These are phyloP conservation scores for Chenopodium album DNA, from an alignment of 148 eudicot genomes.

Conservation along the genomic window DNA sequence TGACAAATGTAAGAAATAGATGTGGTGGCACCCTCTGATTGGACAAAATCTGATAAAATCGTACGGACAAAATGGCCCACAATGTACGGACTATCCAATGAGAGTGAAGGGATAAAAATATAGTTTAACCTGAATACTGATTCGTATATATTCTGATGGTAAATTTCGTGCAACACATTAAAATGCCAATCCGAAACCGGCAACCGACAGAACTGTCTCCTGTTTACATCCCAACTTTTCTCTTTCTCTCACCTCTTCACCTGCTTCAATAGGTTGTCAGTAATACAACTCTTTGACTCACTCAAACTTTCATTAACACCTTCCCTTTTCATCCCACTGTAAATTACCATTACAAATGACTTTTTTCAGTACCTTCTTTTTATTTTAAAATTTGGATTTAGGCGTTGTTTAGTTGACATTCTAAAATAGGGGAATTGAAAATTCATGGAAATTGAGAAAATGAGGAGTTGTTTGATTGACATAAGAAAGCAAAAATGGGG, in stretches of 20 bases:
- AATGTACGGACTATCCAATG: constrained; percentile 26
- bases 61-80: constrained; percentile 28
- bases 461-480: too few relatives aligned
- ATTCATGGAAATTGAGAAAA: too few relatives aligned
- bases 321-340: too few relatives aligned
- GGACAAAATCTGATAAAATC: not conserved
- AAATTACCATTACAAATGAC: too few relatives aligned
- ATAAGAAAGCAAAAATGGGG: too few relatives aligned
- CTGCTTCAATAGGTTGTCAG: constrained; percentile 27
- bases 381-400: too few relatives aligned
- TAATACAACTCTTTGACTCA: not conserved
- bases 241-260: constrained; percentile 22
- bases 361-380: too few relatives aligned
- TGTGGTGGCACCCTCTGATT: constrained; percentile 11
- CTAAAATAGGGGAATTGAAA: too few relatives aligned
- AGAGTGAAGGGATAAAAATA: not conserved
- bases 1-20: not conserved
- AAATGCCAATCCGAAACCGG: constrained; percentile 37
- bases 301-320: not conserved
- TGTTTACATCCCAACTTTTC: constrained; percentile 23
- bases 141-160: not conserved
- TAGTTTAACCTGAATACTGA: too few relatives aligned
- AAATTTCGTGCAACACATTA: constrained; percentile 5
- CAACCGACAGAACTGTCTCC: constrained; percentile 49
- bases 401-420: too few relatives aligned